These are phyloP conservation scores for Chlorella sp. DNA, from an alignment of 139 green algal species.

Conservation along the genomic window DNA sequence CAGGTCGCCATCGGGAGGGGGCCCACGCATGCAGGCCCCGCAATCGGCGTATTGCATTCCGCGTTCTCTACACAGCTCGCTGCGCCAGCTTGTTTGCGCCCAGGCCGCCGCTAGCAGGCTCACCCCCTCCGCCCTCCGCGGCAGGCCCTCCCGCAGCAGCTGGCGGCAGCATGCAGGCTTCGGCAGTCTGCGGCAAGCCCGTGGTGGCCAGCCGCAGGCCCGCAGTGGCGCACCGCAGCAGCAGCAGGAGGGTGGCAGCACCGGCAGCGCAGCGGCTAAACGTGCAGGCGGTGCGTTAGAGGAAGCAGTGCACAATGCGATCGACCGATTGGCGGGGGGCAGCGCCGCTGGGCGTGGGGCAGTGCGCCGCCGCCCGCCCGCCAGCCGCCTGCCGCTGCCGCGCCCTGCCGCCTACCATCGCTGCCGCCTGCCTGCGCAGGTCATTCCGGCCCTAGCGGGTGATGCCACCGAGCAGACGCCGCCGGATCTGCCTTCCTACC, in stretches of 20 bases:
- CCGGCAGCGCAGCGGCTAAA: conserved; percentile 44
- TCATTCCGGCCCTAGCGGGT: conserved; percentile 78
- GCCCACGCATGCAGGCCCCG: too few relatives aligned
- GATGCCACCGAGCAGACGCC: conserved; percentile 88
- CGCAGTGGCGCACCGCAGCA: neutral
- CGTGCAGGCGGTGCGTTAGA: conserved; percentile 51
- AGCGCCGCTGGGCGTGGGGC: too few relatives aligned
- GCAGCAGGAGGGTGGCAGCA: conserved; percentile 1
- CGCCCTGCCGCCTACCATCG: neutral
- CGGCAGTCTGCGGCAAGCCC: neutral
- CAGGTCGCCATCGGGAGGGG: too few relatives aligned
- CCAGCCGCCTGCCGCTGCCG: too few relatives aligned
- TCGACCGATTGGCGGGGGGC: too few relatives aligned
- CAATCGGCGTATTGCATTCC: too few relatives aligned
- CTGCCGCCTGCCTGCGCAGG: conserved; percentile 44
- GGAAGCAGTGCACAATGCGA: neutral
- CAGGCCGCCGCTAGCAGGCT: too few relatives aligned
- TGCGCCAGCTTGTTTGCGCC: too few relatives aligned
- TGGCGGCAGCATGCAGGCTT: conserved; percentile 3
- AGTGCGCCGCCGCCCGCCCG: neutral
- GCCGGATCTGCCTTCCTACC: conserved; percentile 96
- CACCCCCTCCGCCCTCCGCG: too few relatives aligned
- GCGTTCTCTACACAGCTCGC: too few relatives aligned
- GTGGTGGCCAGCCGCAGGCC: neutral
- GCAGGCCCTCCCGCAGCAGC: too few relatives aligned